Evolutionary conservation across 2,329 filamentous ascomycete species (phyloP).

Genomic region (Acephala macrosclerotiorum): DNA sequence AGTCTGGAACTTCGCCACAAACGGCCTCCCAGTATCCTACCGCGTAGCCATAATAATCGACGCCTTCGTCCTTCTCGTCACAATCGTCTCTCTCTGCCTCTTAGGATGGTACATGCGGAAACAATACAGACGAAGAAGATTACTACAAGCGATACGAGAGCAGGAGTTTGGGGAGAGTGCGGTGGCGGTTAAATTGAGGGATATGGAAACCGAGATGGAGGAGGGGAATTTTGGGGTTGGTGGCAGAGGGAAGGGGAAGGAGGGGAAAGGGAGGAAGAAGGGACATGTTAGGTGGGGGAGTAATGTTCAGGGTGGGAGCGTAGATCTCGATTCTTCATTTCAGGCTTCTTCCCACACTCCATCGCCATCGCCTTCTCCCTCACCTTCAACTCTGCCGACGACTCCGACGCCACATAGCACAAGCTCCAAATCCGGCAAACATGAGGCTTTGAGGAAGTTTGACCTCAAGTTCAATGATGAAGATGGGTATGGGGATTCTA

Average conservation of each 20-base stretch:
- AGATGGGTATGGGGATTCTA: neutral
- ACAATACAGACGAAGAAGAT: neutral
- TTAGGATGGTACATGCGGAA: slow-evolving; percentile 20
- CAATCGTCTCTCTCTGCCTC: slow-evolving; percentile 17
- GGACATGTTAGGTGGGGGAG: slow-evolving; percentile 31
- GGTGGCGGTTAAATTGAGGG: neutral
- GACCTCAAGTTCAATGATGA: neutral
- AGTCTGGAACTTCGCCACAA: slow-evolving; percentile 5
- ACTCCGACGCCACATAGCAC: neutral
- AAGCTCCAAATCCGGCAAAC: neutral
- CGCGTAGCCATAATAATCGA: slow-evolving; percentile 30
- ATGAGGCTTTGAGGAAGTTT: neutral
- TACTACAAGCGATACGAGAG: slow-evolving; percentile 1
- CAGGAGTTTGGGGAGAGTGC: slow-evolving; percentile 3
- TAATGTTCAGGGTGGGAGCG: slow-evolving; percentile 19
- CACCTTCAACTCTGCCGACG: neutral
- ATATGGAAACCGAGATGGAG: neutral
- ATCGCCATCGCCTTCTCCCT: neutral
- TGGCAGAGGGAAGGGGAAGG: neutral
- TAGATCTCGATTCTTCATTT: neutral
- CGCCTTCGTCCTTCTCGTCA: slow-evolving; percentile 25
- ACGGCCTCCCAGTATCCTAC: slow-evolving; percentile 25
- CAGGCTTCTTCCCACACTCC: neutral
- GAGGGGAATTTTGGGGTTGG: neutral
- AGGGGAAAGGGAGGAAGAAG: slow-evolving; percentile 17